Evolutionary conservation across 768 basidiomycete species (phyloP), one percentile per base, ranked within the genome.

Genomic region (Coprinopsis cinerea): DNA sequence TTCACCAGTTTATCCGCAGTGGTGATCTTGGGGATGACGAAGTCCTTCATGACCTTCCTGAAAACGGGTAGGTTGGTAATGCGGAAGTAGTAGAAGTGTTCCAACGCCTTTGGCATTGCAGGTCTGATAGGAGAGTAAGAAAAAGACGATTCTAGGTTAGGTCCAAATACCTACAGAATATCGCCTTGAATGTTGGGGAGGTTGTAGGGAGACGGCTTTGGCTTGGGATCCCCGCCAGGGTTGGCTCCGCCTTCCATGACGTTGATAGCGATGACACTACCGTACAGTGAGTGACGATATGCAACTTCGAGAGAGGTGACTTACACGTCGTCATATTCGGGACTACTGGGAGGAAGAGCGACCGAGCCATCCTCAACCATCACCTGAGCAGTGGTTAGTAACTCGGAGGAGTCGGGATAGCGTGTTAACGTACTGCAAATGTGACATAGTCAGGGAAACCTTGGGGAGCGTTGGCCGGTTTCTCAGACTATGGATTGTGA

Each of bases 71-170:
- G 18, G 30, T 53, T 39, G 20, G 46, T 28, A 18, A 58, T 58
- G 18, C 32, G 14, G 52, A 58, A 58, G 27, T 51, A 55, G 34
- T 58, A 58, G 54, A 58, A 58, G 30, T 53, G 53, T 44, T 58
- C 49, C 2, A 58, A 20, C 4, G 53, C 55, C 28, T 58, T 55
- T 41, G 55, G 54, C n/a, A 53, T 28, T 24, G 45, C 49, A 11
- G 54, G 57, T 13, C 57, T 58, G 27, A 6, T 34, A 9, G 37
- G 6, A 23, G 18, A 23, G 41, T 43, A 43, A 22, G 18, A 11
- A 26, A 25, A 39, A 7, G 18, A 9, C 13, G 18, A 39, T 9
- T 5, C 41, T 6, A 39, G 36, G 36, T 11, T 39, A 39, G 9
- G 7, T 14, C 13, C 30, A 18, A 20, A 13, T 39, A 43, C 55